Evolutionary conservation across 164 flowering plant genomes (phyloP), one percentile per base, ranked within the genome.

Genomic region (Chloranthus sessilifolius): DNA sequence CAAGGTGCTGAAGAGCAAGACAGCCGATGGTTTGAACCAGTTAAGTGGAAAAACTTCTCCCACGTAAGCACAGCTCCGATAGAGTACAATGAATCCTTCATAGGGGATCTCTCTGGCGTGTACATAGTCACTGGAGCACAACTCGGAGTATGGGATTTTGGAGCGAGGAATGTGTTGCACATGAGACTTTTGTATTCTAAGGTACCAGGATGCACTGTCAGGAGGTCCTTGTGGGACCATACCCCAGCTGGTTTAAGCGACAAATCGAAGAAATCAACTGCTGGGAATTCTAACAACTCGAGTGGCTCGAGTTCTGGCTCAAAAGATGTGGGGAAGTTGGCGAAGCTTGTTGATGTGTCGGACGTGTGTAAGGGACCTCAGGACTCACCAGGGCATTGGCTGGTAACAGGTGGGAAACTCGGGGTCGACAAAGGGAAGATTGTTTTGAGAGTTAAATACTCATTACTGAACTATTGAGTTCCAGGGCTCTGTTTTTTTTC

Each of bases 61-160:
- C 88, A 89, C 39, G 83, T 89, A 12, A 83, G 94, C 74, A 83
- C 95, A 10, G 87, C 91, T 20, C 97, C 95, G 1, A 66, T 89
- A 3, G 95, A 89, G 64, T 63, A 68, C 62, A 69, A 67, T 3
- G 94, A 82, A 37, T 66, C 76, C 47, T 72, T 71, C 56, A 71
- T 74, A 0, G 80, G 73, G 7, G 94, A 82, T 31, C 62, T 70
- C 39, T 73, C 82, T 17, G 88, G 85, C 9, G 88, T 76, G 21
- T 53, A 64, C 71, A 67, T 86, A 17, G 97, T 89, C 44, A 86
- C 95, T 5, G 97, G 97, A 36, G 95, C 94, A 12, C 97, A 90
- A 65, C 88, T 90, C 27, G 90, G 95, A 38, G 97, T 90, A n/a
- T 86, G 94, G 95, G 87, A 90, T 62, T 90, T 86, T 48, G 95